Evolutionary conservation across 1,284 basidiomycete species (phyloP), one percentile per base, ranked within the genome.

Genomic region (Trametes pubescens): DNA sequence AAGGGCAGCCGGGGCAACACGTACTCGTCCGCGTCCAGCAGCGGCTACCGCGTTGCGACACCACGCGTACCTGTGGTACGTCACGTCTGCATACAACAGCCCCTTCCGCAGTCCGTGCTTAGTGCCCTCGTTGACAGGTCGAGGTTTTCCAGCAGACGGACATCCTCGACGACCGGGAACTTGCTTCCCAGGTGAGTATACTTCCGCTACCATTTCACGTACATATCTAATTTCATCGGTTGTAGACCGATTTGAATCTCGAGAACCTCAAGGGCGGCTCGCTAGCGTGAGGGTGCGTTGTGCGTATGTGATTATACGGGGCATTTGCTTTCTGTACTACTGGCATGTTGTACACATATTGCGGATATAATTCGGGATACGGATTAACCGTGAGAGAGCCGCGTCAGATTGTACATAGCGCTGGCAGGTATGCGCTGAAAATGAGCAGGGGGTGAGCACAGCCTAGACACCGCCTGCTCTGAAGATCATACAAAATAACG

Each of bases 1-100:
- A 59, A 59, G 26, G 54, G 52, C 18, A 57, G 40, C 43, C 34
- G 26, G 10, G 49, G 44, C 1, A 24, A 43, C 16, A 34, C 55
- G 16, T 57, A 63, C 57, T 44, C 61, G 10, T n/a, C 56, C 6
- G 14, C 46, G 35, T 46, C 56, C 3, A 55, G 44, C 35, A 54
- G 56, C 34, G 51, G 43, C 26, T 58, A 40, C 21, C 55, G 59
- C 32, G 46, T 59, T 26, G 53, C 52, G 24, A 47, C 44, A 11
- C 57, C 62, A 11, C 66, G 60, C 21, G 51, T 57, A 8, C 65
- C 65, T 18, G 58, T 63, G 24, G 65, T 66, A 58, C 57, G 61
- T 48, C 47, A 37, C 44, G 29, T 51, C 21, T 51, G 32, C 51
- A 22, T 43, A 35, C 18, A 44, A 16, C 16, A 26, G 16, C 16